A percentile compares a stretch with the other conserved stretches of the same genome.
Conservation (phyloP, 2,329 filamentous ascomycete species). For the Penicillium hesseltinei region DNA sequence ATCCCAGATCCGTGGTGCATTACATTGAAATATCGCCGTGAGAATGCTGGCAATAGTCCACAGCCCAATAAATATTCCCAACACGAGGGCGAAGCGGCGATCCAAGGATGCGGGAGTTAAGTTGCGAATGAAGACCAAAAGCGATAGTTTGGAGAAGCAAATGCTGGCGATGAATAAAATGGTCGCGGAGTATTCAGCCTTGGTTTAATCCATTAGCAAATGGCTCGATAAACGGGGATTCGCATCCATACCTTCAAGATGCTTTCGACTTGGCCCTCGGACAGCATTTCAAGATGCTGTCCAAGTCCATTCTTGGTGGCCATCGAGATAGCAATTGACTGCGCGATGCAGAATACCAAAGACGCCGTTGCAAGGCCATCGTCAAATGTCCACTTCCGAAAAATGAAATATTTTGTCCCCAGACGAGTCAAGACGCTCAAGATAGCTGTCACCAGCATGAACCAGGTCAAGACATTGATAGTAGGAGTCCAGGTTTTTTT, state of each 20-base stretch:
- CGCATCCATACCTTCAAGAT: slow-evolving; percentile 22
- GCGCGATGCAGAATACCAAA: slow-evolving; percentile 19
- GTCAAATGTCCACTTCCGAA: slow-evolving; percentile 23
- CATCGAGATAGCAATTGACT: slow-evolving; percentile 25
- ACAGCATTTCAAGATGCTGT: slow-evolving; percentile 15
- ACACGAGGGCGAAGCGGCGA: slow-evolving; percentile 14
- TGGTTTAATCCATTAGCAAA: background rate
- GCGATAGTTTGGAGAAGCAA: slow-evolving; percentile 26
- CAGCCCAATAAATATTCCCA: slow-evolving; percentile 13
- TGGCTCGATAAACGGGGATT: background rate
- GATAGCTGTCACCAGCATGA: slow-evolving; percentile 26
- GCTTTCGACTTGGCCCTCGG: background rate
- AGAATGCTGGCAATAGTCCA: slow-evolving; percentile 21
- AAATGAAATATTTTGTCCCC: slow-evolving; percentile 26
- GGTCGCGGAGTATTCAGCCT: slow-evolving; percentile 26
- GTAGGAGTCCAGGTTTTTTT: slow-evolving; percentile 18
- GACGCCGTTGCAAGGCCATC: slow-evolving; percentile 24
- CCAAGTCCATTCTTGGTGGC: slow-evolving; percentile 26
- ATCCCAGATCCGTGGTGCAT: slow-evolving; percentile 20
- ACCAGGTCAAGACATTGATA: slow-evolving; percentile 29
- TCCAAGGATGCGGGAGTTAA: slow-evolving; percentile 22
- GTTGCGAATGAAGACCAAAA: slow-evolving; percentile 25
- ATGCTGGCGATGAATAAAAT: slow-evolving; percentile 25
- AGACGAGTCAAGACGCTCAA: slow-evolving; percentile 26
- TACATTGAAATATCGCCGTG: slow-evolving; percentile 22